Evolutionary conservation across 257 asterid species (phyloP), one percentile per base, ranked within the genome.

Genomic region (Salvia splendens): DNA sequence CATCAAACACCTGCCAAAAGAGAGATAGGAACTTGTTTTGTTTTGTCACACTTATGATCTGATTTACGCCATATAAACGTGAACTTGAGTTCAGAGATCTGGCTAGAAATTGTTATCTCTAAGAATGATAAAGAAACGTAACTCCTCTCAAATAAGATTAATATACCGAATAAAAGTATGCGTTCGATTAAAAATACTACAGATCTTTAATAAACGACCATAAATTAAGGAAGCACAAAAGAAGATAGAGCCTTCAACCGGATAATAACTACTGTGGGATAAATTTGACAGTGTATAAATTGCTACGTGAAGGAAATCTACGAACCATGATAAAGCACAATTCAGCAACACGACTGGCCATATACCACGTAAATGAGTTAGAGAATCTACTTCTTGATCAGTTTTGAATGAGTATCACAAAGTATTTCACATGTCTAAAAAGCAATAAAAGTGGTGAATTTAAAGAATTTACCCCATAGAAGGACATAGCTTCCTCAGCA

Each of bases 381-480:
- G 14, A 61, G 4, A 54, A 68, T 55, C 41, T 32, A 43, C 54
- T 55, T 16, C 6, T 14, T 42, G 20, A 53, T 24, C 50, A 36
- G 9, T 9, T 30, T 32, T 12, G 15, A 32, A 24, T 28, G 15
- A 24, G 46, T 9, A 15, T 32, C 58, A 57, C 16, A 46, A 14
- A 56, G 48, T 15, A 43, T 17, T 57, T 10, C 8, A 53, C 35
- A 46, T 56, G 42, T 35, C 40, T 12, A 43, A 65, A 61, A 60
- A 38, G 54, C 52, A 35, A 52, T 40, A 20, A 60, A 53, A 49
- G 16, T 24, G 8, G 36, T n/a, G 2, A 9, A 67, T 75, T 83
- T 65, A 66, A 74, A 77, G 82, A 78, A 86, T 95, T 87, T 87
- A 92, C 98, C 11, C 98, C 98, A 80, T 89, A 92, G 81, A 89